phyloP scores from a whole-genome alignment of 805 yeast species.

The Zygoascus tannicola region DNA sequence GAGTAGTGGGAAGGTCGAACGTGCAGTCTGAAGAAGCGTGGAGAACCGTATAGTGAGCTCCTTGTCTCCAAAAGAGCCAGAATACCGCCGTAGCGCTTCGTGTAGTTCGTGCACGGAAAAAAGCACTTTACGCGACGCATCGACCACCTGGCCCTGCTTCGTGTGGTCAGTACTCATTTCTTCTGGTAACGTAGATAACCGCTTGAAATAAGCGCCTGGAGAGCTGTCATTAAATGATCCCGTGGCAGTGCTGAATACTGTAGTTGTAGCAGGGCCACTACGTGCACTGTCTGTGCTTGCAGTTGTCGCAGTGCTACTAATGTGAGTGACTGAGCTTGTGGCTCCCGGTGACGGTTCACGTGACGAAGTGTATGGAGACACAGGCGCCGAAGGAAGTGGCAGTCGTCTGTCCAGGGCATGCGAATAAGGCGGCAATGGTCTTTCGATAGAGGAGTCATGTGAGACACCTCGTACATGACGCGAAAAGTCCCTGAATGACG shows the following conservation, averaged over 20 bases:
- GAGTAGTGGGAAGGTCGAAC: slow-evolving; percentile 28
- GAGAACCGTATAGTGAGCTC: slow-evolving; percentile 9
- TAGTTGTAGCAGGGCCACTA: background rate
- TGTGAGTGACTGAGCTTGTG: background rate
- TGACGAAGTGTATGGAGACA: background rate
- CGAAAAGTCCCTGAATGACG: slow-evolving; percentile 4
- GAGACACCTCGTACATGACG: slow-evolving; percentile 13
- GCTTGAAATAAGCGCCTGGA: slow-evolving; percentile 41
- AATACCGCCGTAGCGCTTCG: slow-evolving; percentile 12
- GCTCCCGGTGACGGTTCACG: slow-evolving; percentile 1
- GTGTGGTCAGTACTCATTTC: slow-evolving; percentile 18
- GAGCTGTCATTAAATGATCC: slow-evolving; percentile 13
- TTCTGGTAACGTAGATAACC: slow-evolving; percentile 49
- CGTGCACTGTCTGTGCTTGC: background rate
- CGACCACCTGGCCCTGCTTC: slow-evolving; percentile 25
- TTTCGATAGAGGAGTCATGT: slow-evolving; percentile 10
- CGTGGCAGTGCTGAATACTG: slow-evolving; percentile 1
- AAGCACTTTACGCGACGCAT: slow-evolving; percentile 49
- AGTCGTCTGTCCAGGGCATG: background rate
- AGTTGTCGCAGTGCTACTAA: background rate
- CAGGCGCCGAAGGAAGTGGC: slow-evolving; percentile 5
- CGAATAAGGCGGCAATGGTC: background rate
- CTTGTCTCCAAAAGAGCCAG: slow-evolving; percentile 14
- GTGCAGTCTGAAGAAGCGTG: slow-evolving; percentile 10
- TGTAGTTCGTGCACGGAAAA: slow-evolving; percentile 60